These are phyloP conservation scores for Fonsecaea monophora DNA, from an alignment of 2,329 filamentous ascomycete genomes.

Conservation along the genomic window DNA sequence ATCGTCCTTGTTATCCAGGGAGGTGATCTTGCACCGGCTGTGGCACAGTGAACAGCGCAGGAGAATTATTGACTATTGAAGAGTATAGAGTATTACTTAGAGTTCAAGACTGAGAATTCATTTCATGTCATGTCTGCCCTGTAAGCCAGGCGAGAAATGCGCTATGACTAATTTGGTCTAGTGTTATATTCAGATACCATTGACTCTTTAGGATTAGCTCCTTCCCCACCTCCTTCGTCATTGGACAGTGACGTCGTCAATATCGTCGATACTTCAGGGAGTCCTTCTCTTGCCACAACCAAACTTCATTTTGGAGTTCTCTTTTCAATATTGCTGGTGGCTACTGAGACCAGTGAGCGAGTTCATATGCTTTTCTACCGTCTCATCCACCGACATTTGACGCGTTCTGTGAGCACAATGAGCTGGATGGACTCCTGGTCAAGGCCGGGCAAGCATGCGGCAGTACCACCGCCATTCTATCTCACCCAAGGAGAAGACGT, in stretches of 20 bases:
- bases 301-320: not conserved
- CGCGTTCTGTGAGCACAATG: constrained; percentile 44
- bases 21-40: not conserved
- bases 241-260: constrained; percentile 4
- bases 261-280: not conserved
- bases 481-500: constrained; percentile 56
- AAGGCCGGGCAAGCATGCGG: constrained; percentile 50
- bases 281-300: not conserved
- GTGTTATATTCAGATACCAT: not conserved
- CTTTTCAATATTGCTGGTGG: no score
- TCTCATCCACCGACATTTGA: not conserved
- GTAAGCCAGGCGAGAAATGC: not conserved
- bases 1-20: not conserved
- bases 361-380: not conserved
- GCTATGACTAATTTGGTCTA: not conserved
- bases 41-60: not conserved
- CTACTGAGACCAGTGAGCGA: no score
- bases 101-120: not conserved
- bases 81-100: not conserved
- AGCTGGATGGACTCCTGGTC: constrained; percentile 60
- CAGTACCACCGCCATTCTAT: constrained; percentile 62
- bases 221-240: not conserved
- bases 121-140: not conserved
- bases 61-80: not conserved
- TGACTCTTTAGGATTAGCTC: not conserved